phyloP scores from a whole-genome alignment of 2,329 filamentous ascomycete species.

The Pestalotiopsis sp. region DNA sequence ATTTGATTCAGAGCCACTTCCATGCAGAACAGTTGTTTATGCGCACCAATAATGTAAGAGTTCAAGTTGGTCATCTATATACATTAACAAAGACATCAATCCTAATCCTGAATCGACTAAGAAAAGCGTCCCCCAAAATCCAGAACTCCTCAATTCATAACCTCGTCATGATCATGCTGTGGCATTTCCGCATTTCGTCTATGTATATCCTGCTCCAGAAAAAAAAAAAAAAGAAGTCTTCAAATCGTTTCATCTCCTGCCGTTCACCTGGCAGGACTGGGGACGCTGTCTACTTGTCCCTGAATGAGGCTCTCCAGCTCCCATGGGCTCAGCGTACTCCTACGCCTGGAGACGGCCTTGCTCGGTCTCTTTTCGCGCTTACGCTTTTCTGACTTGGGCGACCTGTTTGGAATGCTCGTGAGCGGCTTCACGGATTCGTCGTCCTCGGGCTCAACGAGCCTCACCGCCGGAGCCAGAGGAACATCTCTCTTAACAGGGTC shows the following conservation, averaged over 20 bases:
- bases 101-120: not conserved
- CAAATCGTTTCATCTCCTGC: not conserved
- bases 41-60: no score
- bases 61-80: not conserved
- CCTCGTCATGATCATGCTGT: not conserved
- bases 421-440: conserved; percentile 15
- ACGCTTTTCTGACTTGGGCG: conserved; percentile 35
- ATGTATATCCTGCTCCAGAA: not conserved
- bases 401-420: not conserved
- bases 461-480: not conserved
- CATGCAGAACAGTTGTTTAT: no score
- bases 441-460: not conserved
- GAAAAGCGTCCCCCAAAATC: not conserved
- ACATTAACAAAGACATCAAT: not conserved
- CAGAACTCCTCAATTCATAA: not conserved
- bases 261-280: conserved; percentile 18
- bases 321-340: conserved; percentile 76
- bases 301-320: conserved; percentile 71
- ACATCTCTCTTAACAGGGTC: conserved; percentile 29
- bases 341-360: conserved; percentile 62
- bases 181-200: not conserved
- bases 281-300: conserved; percentile 44
- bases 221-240: not conserved
- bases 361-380: conserved; percentile 56
- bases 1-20: no score